Percentiles rank a stretch among this genome's conserved stretches.
These are phyloP conservation scores for Candida caryicola DNA, from an alignment of 805 yeast species.

Conservation along the genomic window DNA sequence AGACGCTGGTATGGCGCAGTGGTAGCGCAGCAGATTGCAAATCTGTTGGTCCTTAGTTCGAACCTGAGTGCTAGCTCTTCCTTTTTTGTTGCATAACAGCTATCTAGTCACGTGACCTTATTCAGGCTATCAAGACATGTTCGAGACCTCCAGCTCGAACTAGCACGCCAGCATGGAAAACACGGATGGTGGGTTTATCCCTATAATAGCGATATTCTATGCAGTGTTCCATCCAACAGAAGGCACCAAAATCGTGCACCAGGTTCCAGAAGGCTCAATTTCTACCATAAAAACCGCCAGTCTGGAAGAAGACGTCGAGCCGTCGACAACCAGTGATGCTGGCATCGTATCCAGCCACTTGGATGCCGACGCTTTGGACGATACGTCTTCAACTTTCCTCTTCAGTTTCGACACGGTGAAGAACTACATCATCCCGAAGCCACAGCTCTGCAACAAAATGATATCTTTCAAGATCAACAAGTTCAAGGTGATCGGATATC, in stretches of 20 bases:
- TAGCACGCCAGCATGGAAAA: no score
- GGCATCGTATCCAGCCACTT: background rate
- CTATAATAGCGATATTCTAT: conserved; percentile 85
- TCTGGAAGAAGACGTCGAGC: background rate
- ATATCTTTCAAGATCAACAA: conserved; percentile 69
- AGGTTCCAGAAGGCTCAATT: conserved; percentile 79
- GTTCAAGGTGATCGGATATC: conserved; percentile 79
- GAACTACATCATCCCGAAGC: conserved; percentile 91
- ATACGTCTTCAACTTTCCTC: conserved; percentile 18
- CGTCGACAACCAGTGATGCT: no score
- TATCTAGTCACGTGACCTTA: no score
- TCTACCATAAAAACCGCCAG: conserved; percentile 22
- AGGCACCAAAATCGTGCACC: conserved; percentile 88
- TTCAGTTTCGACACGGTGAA: conserved; percentile 83
- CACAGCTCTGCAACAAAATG: conserved; percentile 80
- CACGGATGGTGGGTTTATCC: conserved; percentile 83
- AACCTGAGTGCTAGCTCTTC: conserved; percentile 83
- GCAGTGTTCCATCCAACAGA: conserved; percentile 94
- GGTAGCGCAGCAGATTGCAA: conserved; percentile 99
- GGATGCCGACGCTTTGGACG: background rate
- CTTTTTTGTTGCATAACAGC: conserved; percentile 22
- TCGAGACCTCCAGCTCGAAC: no score
- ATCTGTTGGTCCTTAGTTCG: conserved; percentile 98
- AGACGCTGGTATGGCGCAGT: conserved; percentile 83
- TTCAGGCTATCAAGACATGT: no score